Percentiles rank a stretch among this genome's conserved stretches.
Evolutionary conservation across 345 rosid species (phyloP).

Genomic region (Alliaria petiolata): DNA sequence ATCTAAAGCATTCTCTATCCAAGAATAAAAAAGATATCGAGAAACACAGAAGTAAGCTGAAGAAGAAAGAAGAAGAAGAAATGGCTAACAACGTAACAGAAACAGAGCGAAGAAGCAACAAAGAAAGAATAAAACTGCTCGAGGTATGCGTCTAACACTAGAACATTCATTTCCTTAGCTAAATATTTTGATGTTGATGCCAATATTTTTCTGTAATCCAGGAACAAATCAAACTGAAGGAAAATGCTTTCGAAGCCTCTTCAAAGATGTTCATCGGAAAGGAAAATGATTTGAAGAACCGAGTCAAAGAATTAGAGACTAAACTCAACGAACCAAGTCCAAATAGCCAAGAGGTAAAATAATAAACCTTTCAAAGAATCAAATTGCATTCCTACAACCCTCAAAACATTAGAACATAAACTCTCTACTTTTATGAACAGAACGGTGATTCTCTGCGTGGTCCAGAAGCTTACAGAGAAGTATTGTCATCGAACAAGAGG

Average conservation of each 20-base stretch:
- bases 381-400: neutral
- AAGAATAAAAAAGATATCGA: constrained; percentile 63
- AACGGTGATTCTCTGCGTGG: neutral
- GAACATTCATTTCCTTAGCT: neutral
- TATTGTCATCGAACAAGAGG: constrained; percentile 32
- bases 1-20: constrained; percentile 42
- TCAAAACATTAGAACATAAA: neutral
- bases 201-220: constrained; percentile 23
- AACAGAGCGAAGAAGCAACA: constrained; percentile 20
- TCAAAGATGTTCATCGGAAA: constrained; percentile 50
- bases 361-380: neutral
- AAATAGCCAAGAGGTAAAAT: constrained; percentile 40
- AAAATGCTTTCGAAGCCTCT: constrained; percentile 55
- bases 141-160: constrained; percentile 46
- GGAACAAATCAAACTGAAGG: constrained; percentile 64
- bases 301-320: constrained; percentile 54
- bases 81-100: constrained; percentile 35
- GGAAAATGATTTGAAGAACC: constrained; percentile 49
- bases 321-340: constrained; percentile 48
- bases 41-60: too few relatives aligned
- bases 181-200: neutral
- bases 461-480: constrained; percentile 9
- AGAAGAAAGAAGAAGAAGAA: constrained; percentile 52
- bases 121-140: constrained; percentile 52
- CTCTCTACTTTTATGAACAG: constrained; percentile 13